Base-by-base conservation (phyloP, 345 rosid species). In the Passiflora organensis region DNA sequence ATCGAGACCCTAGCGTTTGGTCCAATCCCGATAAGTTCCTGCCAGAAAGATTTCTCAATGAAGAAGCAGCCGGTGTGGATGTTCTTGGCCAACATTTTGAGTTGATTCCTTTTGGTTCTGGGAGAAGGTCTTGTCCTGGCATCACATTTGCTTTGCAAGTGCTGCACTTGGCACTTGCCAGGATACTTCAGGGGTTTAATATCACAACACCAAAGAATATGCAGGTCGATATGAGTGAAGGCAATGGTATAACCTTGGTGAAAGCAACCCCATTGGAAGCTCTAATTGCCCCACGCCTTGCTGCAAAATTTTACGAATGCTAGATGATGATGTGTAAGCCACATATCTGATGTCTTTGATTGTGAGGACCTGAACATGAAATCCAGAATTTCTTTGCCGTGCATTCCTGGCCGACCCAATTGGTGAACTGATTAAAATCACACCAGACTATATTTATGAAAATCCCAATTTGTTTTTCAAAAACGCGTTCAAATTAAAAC, bases 21-120 rank as follows among this genome's bases (percentile, higher is more conserved):
- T 48, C 48, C 10, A 56, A 56, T 54, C 72, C 66, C 23, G 43
- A 60, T 0, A 51, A 55, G 48, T 75, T 66, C 53, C 13, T 32
- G 45, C 73, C 72, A 0, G 72, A 66, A 53, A 66, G 79, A 20
- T 74, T 74, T 32, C 69, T 70, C 32, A 45, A 38, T 10, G 13
- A 13, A 13, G 19, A 22, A 24, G 17, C 48, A 4, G n/a, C 4
- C 14, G 6, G 21, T 18, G 10, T 58, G 23, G 60, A 58, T 17
- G 37, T 53, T 48, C 5, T 23, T 6, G 75, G 72, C n/a, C 72
- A 65, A 3, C 38, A 70, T 62, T 62, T 66, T 15, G 56, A 61
- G 72, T 44, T 52, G 17, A 52, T 69, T 21, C 78, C 75, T 2
- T 74, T 74, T 6, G 72, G 78, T 5, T 61, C 75, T 1, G 69